These are phyloP conservation scores for Mucor ambiguus DNA, from an alignment of 371 early-diverging fungal genomes.

Conservation along the genomic window DNA sequence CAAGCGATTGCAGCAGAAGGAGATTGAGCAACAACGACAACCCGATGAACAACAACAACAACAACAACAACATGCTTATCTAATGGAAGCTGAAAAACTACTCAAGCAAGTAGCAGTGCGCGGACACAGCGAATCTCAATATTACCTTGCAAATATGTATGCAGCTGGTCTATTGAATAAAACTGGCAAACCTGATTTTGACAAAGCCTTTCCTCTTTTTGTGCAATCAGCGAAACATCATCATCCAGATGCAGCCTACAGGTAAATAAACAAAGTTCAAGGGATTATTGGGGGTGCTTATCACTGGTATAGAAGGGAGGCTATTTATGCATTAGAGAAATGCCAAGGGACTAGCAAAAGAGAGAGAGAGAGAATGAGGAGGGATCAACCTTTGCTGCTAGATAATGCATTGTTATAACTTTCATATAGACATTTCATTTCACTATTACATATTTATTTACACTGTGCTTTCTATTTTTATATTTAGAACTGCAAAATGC, in stretches of 20 bases:
- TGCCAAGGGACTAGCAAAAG: not conserved
- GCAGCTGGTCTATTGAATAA: conserved; percentile 54
- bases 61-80: conserved; percentile 21
- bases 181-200: conserved; percentile 56
- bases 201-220: conserved; percentile 68
- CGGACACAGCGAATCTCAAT: conserved; percentile 65
- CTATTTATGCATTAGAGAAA: not conserved
- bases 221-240: conserved; percentile 67
- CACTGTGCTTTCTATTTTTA: not conserved
- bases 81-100: conserved; percentile 60
- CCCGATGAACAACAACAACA: not conserved
- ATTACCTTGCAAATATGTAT: conserved; percentile 64
- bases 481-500: conserved; percentile 57
- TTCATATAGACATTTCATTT: conserved; percentile 3
- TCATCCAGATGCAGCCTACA: conserved; percentile 66
- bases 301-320: not conserved
- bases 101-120: conserved; percentile 53
- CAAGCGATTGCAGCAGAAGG: conserved; percentile 39
- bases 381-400: not conserved
- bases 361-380: not conserved
- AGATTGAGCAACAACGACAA: not conserved
- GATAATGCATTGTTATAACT: conserved; percentile 1
- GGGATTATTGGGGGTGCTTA: not conserved
- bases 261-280: conserved; percentile 23
- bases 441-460: conserved; percentile 11